A percentile compares a stretch with the other conserved stretches of the same genome.
Evolutionary conservation across 257 asterid species (phyloP).

Genomic region (Gardenia jasminoides): DNA sequence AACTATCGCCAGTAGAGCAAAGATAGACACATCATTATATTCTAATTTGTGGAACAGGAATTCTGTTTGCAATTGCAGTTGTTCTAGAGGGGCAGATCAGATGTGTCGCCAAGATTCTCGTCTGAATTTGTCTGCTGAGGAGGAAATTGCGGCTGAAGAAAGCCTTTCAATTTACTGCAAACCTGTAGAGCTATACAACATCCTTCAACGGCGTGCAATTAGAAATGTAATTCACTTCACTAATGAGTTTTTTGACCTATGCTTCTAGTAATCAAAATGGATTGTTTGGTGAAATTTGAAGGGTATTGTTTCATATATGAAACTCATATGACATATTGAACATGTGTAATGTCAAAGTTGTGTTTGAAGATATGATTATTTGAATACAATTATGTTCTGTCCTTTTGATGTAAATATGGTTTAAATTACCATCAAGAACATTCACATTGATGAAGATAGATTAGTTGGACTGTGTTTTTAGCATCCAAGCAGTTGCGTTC

Average conservation of each 20-base stretch:
- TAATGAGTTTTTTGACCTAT: background rate
- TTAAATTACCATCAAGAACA: background rate
- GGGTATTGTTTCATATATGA: background rate
- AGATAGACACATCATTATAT: slow-evolving; percentile 29
- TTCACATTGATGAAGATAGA: background rate
- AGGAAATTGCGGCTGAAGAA: slow-evolving; percentile 91
- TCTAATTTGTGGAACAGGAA: slow-evolving; percentile 57
- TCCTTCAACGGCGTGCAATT: slow-evolving; percentile 87
- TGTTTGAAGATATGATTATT: background rate
- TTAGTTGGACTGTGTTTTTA: background rate
- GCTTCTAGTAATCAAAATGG: background rate
- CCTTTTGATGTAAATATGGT: background rate
- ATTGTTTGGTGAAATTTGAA: background rate
- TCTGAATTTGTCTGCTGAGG: slow-evolving; percentile 81
- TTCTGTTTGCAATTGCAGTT: slow-evolving; percentile 80
- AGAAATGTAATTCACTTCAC: slow-evolving; percentile 50
- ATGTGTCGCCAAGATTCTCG: slow-evolving; percentile 95
- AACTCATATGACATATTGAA: background rate
- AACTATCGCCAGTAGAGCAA: slow-evolving; percentile 23
- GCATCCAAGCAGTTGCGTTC: background rate
- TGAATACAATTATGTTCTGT: background rate
- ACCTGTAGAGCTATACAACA: slow-evolving; percentile 93
- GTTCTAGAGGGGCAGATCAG: slow-evolving; percentile 70
- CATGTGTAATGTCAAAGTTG: background rate
- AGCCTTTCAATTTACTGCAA: slow-evolving; percentile 91